Evolutionary conservation across 352 stramenopile species (phyloP).

Genomic region (Pythium brachiatum): DNA sequence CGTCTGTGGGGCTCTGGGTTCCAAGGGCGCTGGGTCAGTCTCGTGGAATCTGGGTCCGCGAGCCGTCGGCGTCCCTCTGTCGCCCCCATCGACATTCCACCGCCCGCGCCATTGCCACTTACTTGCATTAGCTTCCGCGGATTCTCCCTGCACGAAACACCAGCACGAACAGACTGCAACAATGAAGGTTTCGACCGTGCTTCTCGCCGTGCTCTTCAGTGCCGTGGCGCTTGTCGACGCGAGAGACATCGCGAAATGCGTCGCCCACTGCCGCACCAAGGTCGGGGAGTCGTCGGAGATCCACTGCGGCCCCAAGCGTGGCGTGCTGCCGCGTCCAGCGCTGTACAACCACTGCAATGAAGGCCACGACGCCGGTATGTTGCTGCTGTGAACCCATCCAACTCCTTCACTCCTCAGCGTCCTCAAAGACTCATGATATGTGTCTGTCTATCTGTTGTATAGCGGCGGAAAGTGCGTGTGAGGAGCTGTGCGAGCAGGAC

Average conservation of each 20-base stretch:
- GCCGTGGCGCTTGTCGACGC: background rate
- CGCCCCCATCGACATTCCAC: background rate
- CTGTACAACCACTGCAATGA: conserved; percentile 29
- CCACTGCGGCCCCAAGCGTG: conserved; percentile 17
- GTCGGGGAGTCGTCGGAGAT: conserved; percentile 7
- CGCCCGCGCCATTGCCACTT: background rate
- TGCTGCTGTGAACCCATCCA: background rate
- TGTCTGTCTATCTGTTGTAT: background rate
- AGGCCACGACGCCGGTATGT: conserved; percentile 12
- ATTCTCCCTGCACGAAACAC: background rate
- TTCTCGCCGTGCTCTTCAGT: conserved; percentile 10
- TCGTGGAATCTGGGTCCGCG: too few species aligned
- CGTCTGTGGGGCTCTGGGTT: background rate
- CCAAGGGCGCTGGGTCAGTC: too few species aligned
- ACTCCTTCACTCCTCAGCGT: too few species aligned
- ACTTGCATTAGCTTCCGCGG: background rate
- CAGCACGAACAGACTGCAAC: background rate
- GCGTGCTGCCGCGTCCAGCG: conserved; percentile 22
- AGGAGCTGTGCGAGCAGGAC: background rate
- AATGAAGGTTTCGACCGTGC: conserved; percentile 8
- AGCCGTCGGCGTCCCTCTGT: background rate
- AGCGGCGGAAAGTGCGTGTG: conserved; percentile 13
- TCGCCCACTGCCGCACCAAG: conserved; percentile 11
- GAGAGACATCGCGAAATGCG: background rate
- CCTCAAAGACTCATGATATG: too few species aligned